Evolutionary conservation across 2,329 filamentous ascomycete genomes (phyloP).

Genomic region (Tolypocladium sp.): DNA sequence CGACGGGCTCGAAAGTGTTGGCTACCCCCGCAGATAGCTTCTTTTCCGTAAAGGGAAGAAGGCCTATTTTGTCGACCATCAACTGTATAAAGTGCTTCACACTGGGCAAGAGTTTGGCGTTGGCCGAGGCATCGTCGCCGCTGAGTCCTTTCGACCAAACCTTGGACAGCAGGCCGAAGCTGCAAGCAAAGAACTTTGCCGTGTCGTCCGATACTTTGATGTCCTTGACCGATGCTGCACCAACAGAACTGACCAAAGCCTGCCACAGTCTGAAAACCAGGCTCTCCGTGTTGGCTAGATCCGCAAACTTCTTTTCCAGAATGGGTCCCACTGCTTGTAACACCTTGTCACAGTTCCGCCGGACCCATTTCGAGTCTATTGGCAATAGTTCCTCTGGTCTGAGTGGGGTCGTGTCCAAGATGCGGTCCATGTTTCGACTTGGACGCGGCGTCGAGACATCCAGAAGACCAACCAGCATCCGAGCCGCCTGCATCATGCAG

Average conservation of each 20-base stretch:
- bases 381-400: slow-evolving; percentile 70
- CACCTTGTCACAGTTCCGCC: slow-evolving; percentile 58
- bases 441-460: slow-evolving; percentile 46
- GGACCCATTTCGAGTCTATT: slow-evolving; percentile 80
- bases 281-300: slow-evolving; percentile 52
- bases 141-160: slow-evolving; percentile 45
- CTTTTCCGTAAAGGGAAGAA: slow-evolving; percentile 55
- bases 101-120: slow-evolving; percentile 43
- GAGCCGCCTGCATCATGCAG: slow-evolving; percentile 49
- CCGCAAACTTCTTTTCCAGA: slow-evolving; percentile 51
- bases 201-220: slow-evolving; percentile 82
- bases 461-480: slow-evolving; percentile 64
- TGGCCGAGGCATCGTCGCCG: slow-evolving; percentile 34
- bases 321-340: slow-evolving; percentile 53
- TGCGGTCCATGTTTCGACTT: slow-evolving; percentile 67
- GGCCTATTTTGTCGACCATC: slow-evolving; percentile 42
- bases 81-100: slow-evolving; percentile 40
- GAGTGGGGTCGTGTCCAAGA: slow-evolving; percentile 49
- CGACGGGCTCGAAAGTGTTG: slow-evolving; percentile 51
- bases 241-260: slow-evolving; percentile 51
- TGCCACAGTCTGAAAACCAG: slow-evolving; percentile 46
- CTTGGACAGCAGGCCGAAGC: slow-evolving; percentile 59
- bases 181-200: slow-evolving; percentile 64
- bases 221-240: slow-evolving; percentile 69
- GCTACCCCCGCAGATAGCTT: slow-evolving; percentile 39